A percentile compares a stretch with the other conserved stretches of the same genome.
These are phyloP conservation scores for Fistulinella prunicolor DNA, from an alignment of 768 basidiomycete species.

Conservation along the genomic window DNA sequence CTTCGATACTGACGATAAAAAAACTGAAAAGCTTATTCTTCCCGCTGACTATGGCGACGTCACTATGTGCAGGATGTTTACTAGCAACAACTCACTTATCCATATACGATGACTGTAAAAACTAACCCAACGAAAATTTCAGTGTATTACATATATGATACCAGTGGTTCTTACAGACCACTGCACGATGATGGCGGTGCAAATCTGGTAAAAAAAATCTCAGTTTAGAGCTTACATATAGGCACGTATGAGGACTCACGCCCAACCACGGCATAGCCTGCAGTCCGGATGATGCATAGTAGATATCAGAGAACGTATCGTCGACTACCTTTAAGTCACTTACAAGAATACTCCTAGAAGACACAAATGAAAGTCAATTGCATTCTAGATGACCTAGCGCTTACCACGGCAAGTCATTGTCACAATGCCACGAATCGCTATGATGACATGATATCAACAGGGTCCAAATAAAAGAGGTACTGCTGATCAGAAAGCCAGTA, in stretches of 20 bases:
- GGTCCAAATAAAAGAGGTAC: background rate
- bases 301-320: background rate
- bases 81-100: slow-evolving; percentile 6
- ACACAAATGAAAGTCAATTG: background rate
- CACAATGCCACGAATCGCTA: background rate
- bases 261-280: background rate
- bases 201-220: background rate
- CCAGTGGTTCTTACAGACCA: slow-evolving; percentile 1
- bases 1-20: slow-evolving; percentile 6
- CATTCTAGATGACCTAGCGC: background rate
- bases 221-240: background rate
- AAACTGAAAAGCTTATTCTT: slow-evolving; percentile 12
- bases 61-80: background rate
- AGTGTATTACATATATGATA: background rate
- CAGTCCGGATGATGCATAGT: background rate
- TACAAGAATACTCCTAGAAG: slow-evolving; percentile 8
- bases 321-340: background rate
- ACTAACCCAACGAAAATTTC: background rate
- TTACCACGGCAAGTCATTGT: background rate
- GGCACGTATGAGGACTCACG: background rate
- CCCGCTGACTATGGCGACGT: slow-evolving; percentile 12
- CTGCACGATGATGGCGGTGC: slow-evolving; percentile 1
- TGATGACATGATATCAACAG: slow-evolving; percentile 5
- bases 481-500: slow-evolving; percentile 3
- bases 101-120: slow-evolving; percentile 17